A percentile compares a stretch with the other conserved stretches of the same genome.
Conservation (phyloP, 768 basidiomycete genomes). For the Gymnopilus dilepis region DNA sequence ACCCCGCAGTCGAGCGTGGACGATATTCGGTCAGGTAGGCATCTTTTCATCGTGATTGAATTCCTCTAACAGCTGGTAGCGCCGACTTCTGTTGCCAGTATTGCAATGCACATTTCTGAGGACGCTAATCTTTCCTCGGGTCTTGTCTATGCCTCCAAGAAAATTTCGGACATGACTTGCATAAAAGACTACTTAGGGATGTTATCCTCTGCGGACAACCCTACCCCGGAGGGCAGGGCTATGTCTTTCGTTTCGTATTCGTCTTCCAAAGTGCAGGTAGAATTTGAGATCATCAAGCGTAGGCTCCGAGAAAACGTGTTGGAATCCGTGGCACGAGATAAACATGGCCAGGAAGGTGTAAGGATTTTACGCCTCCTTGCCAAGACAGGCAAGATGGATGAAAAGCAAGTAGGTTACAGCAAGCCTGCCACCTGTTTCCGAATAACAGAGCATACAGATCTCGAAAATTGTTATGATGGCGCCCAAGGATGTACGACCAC, state of each 20-base stretch:
- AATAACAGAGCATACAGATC: constrained; percentile 56
- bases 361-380: constrained; percentile 80
- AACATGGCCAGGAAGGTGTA: constrained; percentile 83
- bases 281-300: constrained; percentile 74
- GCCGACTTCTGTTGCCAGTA: constrained; percentile 66
- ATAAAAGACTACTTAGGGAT: constrained; percentile 85
- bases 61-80: constrained; percentile 43
- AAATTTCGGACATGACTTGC: constrained; percentile 60
- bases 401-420: constrained; percentile 76
- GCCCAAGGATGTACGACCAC: constrained; percentile 81
- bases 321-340: constrained; percentile 81
- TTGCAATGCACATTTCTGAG: constrained; percentile 68
- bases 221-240: constrained; percentile 70
- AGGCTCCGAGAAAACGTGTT: constrained; percentile 73
- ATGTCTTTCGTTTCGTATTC: constrained; percentile 74
- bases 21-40: constrained; percentile 68
- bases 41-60: neutral
- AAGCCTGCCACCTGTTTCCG: neutral
- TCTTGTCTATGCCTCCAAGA: constrained; percentile 59
- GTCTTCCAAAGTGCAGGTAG: constrained; percentile 77
- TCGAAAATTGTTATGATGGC: constrained; percentile 94
- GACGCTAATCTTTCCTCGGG: constrained; percentile 66
- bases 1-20: constrained; percentile 60
- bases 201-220: constrained; percentile 83
- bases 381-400: constrained; percentile 90